Base-by-base conservation (phyloP, 805 yeast genomes). In the Starmerella scarabaei region DNA sequence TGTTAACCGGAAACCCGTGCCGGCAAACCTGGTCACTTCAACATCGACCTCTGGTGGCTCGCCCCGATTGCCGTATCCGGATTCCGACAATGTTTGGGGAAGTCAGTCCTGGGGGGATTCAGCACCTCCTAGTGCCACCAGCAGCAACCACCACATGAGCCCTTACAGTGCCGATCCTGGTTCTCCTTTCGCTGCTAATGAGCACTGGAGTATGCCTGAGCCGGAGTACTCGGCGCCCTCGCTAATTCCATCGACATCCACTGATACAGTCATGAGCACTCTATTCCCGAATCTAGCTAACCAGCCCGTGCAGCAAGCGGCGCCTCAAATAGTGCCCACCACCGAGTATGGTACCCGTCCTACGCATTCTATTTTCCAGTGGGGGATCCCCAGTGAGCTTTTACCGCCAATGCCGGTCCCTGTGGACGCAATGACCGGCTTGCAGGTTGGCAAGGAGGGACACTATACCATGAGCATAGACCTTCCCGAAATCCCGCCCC, bases 401-500 rank as follows among this genome's bases (percentile, higher is more conserved):
- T 33, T 48, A 20, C 53, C 53, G 2, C 43, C 45, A 2, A 33
- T 42, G 35, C 45, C 49, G 3, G 44, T 41, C 18, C 45, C 52
- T 5, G 35, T 42, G 3, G 42, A 33, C 6, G 36, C 40, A 4
- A 39, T 43, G 35, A 37, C 41, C 15, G 48, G 43, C n/a, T 34
- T 45, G 2, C 24, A 40, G 7, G 26, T 47, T 1, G 45, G 40
- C 18, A n/a, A 26, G 9, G 44, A 35, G 5, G 48, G 48, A 8
- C 41, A 40, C 24, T 39, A 41, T 20, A 40, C 44, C 3, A 43
- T 44, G 42, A 41, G 38, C 20, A 21, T 51, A 6, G 47, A 52
- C 33, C 44, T 52, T 30, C 56, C 56, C 3, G 40, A 45, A 33
- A 27, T 44, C 8, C 51, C 52, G 11, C 48, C 54, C 1, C 37